Evolutionary conservation across 2,329 filamentous ascomycete species (phyloP).

Genomic region (Trichophyton schoenleinii): DNA sequence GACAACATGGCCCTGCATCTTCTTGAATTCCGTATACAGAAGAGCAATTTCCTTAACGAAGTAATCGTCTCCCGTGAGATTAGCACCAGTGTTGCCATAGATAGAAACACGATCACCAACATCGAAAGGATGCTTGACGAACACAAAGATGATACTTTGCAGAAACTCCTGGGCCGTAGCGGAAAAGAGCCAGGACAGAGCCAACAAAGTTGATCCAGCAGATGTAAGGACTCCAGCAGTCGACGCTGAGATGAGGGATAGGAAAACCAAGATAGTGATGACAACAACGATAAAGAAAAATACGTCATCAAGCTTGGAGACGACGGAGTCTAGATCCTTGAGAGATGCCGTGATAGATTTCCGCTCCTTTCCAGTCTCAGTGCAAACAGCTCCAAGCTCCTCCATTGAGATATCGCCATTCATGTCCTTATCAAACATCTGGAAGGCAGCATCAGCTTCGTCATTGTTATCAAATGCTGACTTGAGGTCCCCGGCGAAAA

Average conservation of each 20-base stretch:
- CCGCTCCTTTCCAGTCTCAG: constrained; percentile 86
- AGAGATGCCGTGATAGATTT: constrained; percentile 91
- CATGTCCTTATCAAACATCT: constrained; percentile 90
- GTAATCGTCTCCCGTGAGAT: constrained; percentile 75
- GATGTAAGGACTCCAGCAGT: constrained; percentile 86
- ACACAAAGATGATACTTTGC: constrained; percentile 79
- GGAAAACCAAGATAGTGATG: constrained; percentile 71
- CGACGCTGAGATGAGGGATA: constrained; percentile 78
- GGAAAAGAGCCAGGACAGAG: constrained; percentile 83
- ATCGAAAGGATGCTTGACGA: constrained; percentile 92
- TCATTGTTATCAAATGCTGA: constrained; percentile 69
- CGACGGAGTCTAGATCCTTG: constrained; percentile 89
- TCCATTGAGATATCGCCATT: constrained; percentile 96
- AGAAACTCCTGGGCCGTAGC: constrained; percentile 89
- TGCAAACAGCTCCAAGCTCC: constrained; percentile 82
- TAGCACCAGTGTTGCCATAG: constrained; percentile 76
- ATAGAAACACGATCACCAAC: constrained; percentile 86
- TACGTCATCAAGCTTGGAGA: constrained; percentile 76
- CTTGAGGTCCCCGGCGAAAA: constrained; percentile 65
- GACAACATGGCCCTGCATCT: constrained; percentile 93
- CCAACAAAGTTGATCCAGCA: constrained; percentile 74
- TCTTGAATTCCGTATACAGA: constrained; percentile 94
- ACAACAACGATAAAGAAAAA: constrained; percentile 76
- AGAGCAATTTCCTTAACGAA: constrained; percentile 91
- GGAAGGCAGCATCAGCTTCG: constrained; percentile 77